These are phyloP conservation scores for Cyclanthera cordifolia DNA, from an alignment of 306 rosid species.

Conservation along the genomic window DNA sequence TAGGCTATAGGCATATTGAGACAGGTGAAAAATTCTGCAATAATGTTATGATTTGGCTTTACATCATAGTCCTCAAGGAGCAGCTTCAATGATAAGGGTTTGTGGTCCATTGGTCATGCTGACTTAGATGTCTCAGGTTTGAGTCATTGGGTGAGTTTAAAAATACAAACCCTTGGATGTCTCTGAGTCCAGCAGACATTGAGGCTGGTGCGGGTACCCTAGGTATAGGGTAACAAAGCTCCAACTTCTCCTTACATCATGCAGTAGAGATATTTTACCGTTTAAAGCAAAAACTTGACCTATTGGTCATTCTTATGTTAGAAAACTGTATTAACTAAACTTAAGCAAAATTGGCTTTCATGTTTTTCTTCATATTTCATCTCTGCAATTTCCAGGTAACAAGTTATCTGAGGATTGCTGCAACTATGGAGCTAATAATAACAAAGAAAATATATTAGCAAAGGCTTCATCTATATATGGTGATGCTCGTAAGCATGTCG, in stretches of 20 bases:
- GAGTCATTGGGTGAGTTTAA: no score
- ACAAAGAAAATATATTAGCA: constrained; percentile 57
- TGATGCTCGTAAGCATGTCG: constrained; percentile 89
- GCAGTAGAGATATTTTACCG: not conserved
- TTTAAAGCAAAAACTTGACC: not conserved
- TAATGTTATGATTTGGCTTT: not conserved
- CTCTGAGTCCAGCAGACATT: no score
- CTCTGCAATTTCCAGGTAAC: constrained; percentile 64
- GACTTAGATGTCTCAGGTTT: no score
- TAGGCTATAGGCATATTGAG: constrained; percentile 81
- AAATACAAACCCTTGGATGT: no score
- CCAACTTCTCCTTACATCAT: no score
- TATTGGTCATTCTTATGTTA: not conserved
- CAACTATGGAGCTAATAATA: constrained; percentile 87
- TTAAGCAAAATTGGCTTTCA: constrained; percentile 1
- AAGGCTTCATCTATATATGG: constrained; percentile 93
- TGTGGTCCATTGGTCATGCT: no score
- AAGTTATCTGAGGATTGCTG: constrained; percentile 97
- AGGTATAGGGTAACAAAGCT: no score
- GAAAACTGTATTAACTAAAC: not conserved
- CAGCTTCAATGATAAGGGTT: no score
- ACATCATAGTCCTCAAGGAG: not conserved
- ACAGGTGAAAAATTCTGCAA: constrained; percentile 51
- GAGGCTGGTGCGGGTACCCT: no score
- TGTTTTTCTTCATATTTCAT: constrained; percentile 12